Evolutionary conservation across 1,284 basidiomycete genomes (phyloP), one percentile per base, ranked within the genome.

Genomic region (Butyriboletus appendiculatus): DNA sequence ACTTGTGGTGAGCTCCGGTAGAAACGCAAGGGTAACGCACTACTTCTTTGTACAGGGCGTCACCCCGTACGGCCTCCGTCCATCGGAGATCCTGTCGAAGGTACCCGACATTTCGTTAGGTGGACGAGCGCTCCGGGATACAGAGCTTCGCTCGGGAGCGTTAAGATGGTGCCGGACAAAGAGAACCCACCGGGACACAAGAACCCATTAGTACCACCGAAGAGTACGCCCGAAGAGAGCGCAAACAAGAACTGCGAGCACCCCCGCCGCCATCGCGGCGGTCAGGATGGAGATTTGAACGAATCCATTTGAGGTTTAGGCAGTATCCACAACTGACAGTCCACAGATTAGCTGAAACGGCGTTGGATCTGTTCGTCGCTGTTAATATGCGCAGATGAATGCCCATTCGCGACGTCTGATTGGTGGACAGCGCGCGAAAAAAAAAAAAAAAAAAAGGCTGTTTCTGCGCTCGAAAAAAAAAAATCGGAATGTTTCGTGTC

Each of bases 221-320:
- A 59, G 16, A 59, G 60, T 51, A 35, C 38, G 32, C 44, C 66
- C 63, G 66, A 42, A 12, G 54, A 61, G 50, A 52, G 49, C 66
- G 63, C 62, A 62, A 9, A 52, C 51, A 15, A 59, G 64, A 62
- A 60, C 48, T 41, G 39, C 34, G 15, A 20, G 44, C 18, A 50
- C 15, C 56, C 59, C 66, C 63, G 63, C 57, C 54, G 66, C 63
- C 66, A 53, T 69, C 66, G 63, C 61, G 51, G 61, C 65, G 60
- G 62, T 11, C 37, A 63, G 41, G 46, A 57, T 66, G 62, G 59
- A 66, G 52, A 66, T 68, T 52, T 48, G 43, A 44, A 45, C 54
- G 16, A 35, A 45, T 16, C 52, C 47, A 33, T 45, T 46, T 24
- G 38, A 42, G 9, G 47, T 45, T 24, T 40, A 43, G 38, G 34